Evolutionary conservation across 2,329 filamentous ascomycete species (phyloP).

Genomic region (Aspergillus sp.): DNA sequence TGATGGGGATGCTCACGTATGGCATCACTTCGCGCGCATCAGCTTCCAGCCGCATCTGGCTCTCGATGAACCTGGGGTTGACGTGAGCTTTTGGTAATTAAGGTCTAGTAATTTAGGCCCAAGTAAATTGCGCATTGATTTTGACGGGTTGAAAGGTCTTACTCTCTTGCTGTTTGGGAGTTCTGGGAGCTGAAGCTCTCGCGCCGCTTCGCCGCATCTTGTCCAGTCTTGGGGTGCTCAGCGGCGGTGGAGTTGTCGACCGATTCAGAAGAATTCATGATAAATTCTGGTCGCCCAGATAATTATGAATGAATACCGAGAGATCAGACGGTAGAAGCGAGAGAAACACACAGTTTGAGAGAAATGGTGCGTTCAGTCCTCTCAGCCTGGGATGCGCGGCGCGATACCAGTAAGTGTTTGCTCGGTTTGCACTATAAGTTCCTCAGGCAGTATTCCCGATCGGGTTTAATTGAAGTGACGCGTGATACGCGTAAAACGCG

Average conservation of each 20-base stretch:
- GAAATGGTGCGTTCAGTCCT: constrained; percentile 1
- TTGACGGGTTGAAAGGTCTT: constrained; percentile 17
- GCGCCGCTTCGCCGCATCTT: constrained; percentile 24
- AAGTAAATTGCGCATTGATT: not conserved
- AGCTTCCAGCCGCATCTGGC: constrained; percentile 85
- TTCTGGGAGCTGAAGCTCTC: constrained; percentile 51
- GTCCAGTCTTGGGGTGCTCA: constrained; percentile 12
- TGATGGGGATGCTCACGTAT: constrained; percentile 61
- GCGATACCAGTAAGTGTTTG: constrained; percentile 23
- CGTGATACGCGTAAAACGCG: constrained; percentile 22
- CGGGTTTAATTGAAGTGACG: constrained; percentile 35
- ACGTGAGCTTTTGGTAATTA: constrained; percentile 1
- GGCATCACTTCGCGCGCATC: constrained; percentile 94
- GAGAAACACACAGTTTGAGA: not conserved
- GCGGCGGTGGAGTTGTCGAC: constrained; percentile 8
- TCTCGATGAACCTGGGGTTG: constrained; percentile 71
- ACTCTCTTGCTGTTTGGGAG: constrained; percentile 74
- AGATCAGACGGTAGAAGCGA: not conserved
- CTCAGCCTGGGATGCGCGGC: constrained; percentile 4
- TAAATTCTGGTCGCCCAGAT: not conserved
- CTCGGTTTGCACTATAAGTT: constrained; percentile 20
- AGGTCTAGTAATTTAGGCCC: not conserved
- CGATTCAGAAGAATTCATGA: constrained; percentile 24
- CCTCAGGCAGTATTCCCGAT: constrained; percentile 18
- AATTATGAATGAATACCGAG: not conserved